Percentiles rank a stretch among this genome's conserved stretches.
phyloP scores from a whole-genome alignment of 2,329 filamentous ascomycete genomes.

The Fusarium nurragi region DNA sequence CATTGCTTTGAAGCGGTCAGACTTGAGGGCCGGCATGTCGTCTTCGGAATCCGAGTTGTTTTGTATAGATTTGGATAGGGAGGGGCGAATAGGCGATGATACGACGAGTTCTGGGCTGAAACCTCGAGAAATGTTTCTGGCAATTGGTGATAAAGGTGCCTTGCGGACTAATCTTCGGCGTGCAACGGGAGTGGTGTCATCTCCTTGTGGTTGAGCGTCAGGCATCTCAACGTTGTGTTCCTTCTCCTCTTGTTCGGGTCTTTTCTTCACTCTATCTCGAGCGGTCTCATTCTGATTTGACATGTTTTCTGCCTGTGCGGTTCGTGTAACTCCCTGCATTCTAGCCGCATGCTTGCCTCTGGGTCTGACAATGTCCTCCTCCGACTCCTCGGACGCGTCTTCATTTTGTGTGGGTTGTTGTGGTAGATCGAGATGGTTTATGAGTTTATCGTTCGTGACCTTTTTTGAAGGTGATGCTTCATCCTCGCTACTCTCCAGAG shows the following conservation, averaged over 20 bases:
- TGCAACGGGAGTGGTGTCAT: constrained; percentile 54
- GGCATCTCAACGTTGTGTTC: constrained; percentile 43
- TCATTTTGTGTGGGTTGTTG: constrained; percentile 48
- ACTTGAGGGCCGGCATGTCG: constrained; percentile 58
- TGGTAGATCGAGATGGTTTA: constrained; percentile 6
- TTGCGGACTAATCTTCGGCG: constrained; percentile 54
- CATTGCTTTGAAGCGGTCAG: constrained; percentile 74
- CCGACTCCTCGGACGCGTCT: constrained; percentile 58
- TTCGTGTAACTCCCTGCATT: constrained; percentile 59
- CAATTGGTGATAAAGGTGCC: constrained; percentile 47
- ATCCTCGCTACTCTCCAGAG: constrained; percentile 61
- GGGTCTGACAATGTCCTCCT: constrained; percentile 56
- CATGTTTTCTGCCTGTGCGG: constrained; percentile 15
- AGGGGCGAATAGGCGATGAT: constrained; percentile 56
- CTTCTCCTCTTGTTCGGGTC: constrained; percentile 50
- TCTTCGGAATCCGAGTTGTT: constrained; percentile 57
- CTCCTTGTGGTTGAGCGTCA: constrained; percentile 51
- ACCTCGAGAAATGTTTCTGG: constrained; percentile 42
- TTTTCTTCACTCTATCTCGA: constrained; percentile 55
- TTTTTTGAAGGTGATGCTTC: constrained; percentile 44
- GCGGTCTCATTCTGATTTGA: constrained; percentile 44
- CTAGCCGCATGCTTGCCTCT: constrained; percentile 71
- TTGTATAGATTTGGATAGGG: constrained; percentile 43
- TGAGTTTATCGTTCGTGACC: constrained; percentile 15
- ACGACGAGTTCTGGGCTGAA: constrained; percentile 64